Percentiles rank a stretch among this genome's conserved stretches.
Evolutionary conservation across 805 yeast species (phyloP).

Genomic region (Wickerhamia fluorescens): DNA sequence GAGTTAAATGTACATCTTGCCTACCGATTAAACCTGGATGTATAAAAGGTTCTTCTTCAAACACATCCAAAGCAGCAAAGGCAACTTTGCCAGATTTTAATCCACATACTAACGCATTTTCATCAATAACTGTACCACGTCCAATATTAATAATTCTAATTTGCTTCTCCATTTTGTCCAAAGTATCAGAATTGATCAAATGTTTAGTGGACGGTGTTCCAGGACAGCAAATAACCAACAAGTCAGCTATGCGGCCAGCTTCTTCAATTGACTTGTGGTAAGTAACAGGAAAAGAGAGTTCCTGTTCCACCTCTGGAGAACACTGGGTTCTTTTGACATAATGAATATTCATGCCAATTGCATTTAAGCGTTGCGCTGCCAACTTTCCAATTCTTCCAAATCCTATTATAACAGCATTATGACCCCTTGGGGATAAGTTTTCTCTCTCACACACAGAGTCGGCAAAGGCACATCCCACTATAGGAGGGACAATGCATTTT

Average conservation of each 20-base stretch:
- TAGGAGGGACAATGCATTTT: neutral
- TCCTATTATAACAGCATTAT: conserved; percentile 19
- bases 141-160: conserved; percentile 19
- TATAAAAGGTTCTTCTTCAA: conserved; percentile 17
- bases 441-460: conserved; percentile 15
- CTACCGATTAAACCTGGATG: conserved; percentile 15
- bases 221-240: conserved; percentile 21
- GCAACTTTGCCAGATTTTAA: conserved; percentile 16
- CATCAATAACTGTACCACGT: conserved; percentile 18
- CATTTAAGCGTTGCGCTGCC: conserved; percentile 14
- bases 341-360: conserved; percentile 20
- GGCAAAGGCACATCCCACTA: conserved; percentile 14
- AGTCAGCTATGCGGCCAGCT: conserved; percentile 15
- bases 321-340: conserved; percentile 16
- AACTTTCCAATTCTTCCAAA: conserved; percentile 20
- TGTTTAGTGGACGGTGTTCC: conserved; percentile 16
- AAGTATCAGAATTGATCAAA: conserved; percentile 10
- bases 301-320: conserved; percentile 7
- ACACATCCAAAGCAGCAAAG: conserved; percentile 23
- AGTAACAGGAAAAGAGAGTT: conserved; percentile 12
- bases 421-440: conserved; percentile 14
- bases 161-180: conserved; percentile 12
- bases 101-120: conserved; percentile 17
- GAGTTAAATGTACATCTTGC: conserved; percentile 19
- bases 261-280: conserved; percentile 13